Base-by-base conservation (phyloP, 257 asterid genomes). In the Perilla frutescens region DNA sequence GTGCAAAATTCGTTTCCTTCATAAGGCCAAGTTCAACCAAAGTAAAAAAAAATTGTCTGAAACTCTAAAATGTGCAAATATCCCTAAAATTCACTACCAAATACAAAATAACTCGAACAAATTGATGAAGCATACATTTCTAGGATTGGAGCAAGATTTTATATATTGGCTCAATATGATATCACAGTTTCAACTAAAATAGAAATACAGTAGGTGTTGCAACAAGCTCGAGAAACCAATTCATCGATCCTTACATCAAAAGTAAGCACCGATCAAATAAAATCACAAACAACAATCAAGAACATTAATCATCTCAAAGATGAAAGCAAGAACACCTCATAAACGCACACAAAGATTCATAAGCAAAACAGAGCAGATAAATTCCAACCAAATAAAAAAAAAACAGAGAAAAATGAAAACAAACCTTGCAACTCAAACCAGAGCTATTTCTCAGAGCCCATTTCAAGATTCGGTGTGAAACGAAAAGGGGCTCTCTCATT, bases 381-480 rank as follows among this genome's bases (percentile, higher is more conserved):
- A 67, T 58, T 40, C 15, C 32, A 50, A 63, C 14, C 44, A 58
- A 66, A n/a, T 5, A 15, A 29, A 31, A 36, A 32, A 36, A 5
- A 20, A 26, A 65, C 13, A 43, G 8, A 7, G 12, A 2, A 7
- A 3, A 20, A 1, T 9, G 9, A 75, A 49, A 36, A 37, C 47
- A 7, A n/a, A 81, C 80, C 85, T 74, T n/a, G 1, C 20, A 56
- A 44, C 67, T 67, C 32, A 41, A 69, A 37, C 1, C 41, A 50
- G 39, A 60, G 70, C 73, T 45, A 61, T 15, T 51, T 53, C 29
- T 10, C 4, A 40, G n/a, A 68, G 64, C 68, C 80, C 84, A 83
- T 73, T 76, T 73, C 73, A 69, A 72, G 80, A 79, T 49, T 72
- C 72, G 55, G 3, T 3, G 44, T 4, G 13, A 61, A 66, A 64